phyloP scores from a whole-genome alignment of 345 rosid genomes.

The Cardamine resedifolia region DNA sequence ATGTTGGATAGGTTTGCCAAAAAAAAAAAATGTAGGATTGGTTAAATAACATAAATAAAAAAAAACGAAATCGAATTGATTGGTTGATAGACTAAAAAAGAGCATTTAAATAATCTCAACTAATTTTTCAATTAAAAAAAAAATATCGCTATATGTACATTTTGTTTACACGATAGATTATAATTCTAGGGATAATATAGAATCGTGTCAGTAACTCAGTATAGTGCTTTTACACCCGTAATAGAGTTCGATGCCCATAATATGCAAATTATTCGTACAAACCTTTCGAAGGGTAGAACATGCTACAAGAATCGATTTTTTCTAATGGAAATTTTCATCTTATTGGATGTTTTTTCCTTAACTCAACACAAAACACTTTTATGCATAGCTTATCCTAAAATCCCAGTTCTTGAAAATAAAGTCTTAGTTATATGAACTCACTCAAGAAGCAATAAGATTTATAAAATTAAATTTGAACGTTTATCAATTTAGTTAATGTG shows the following conservation, averaged over 20 bases:
- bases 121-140: too few species aligned
- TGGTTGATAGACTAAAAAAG: background rate
- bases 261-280: background rate
- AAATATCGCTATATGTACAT: background rate
- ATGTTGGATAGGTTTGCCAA: background rate
- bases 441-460: background rate
- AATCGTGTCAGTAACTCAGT: background rate
- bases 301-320: background rate
- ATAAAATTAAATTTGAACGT: background rate
- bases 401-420: background rate
- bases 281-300: background rate
- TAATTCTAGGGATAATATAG: too few species aligned
- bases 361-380: background rate
- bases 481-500: background rate
- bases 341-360: background rate
- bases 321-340: background rate
- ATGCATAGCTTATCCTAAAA: too few species aligned
- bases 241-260: slow-evolving; percentile 7
- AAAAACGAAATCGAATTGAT: background rate
- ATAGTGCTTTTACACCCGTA: background rate
- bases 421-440: too few species aligned
- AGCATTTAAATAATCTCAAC: background rate
- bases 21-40: background rate
- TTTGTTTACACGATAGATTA: background rate
- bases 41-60: background rate